phyloP scores from a whole-genome alignment of 1,284 basidiomycete species.

The Rhodotorula sp. region DNA sequence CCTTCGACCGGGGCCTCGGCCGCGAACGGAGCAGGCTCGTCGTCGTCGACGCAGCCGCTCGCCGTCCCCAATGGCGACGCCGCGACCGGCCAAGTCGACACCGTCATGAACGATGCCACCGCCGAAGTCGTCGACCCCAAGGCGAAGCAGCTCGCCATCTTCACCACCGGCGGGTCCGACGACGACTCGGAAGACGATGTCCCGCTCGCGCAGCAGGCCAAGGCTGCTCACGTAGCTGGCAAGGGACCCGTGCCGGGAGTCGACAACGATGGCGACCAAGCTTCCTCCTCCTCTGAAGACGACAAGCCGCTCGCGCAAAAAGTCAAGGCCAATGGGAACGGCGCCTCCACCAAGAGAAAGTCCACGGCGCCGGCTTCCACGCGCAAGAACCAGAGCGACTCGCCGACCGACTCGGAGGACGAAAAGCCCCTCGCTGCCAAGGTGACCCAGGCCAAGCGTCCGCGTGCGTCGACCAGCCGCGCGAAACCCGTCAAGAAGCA shows the following conservation, averaged over 20 bases:
- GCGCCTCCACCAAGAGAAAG: not conserved
- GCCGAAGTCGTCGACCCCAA: constrained; percentile 28
- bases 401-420: constrained; percentile 58
- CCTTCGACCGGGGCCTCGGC: constrained; percentile 2
- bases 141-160: constrained; percentile 38
- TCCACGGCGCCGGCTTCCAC: not conserved
- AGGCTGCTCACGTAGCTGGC: constrained; percentile 18
- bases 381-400: not conserved
- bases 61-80: constrained; percentile 14
- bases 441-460: constrained; percentile 53
- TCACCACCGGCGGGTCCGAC: constrained; percentile 33
- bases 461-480: constrained; percentile 58
- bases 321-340: constrained; percentile 11
- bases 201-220: constrained; percentile 41
- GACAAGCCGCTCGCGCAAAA: constrained; percentile 46
- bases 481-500: constrained; percentile 21
- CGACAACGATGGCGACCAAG: constrained; percentile 1
- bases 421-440: constrained; percentile 62
- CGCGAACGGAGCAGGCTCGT: not conserved
- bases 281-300: constrained; percentile 39
- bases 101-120: constrained; percentile 33
- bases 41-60: not conserved
- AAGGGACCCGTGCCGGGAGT: not conserved
- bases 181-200: constrained; percentile 36
- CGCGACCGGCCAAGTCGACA: constrained; percentile 15